Conservation (phyloP, 192 early-diverging fungal species). For the Coemansia sp. region DNA sequence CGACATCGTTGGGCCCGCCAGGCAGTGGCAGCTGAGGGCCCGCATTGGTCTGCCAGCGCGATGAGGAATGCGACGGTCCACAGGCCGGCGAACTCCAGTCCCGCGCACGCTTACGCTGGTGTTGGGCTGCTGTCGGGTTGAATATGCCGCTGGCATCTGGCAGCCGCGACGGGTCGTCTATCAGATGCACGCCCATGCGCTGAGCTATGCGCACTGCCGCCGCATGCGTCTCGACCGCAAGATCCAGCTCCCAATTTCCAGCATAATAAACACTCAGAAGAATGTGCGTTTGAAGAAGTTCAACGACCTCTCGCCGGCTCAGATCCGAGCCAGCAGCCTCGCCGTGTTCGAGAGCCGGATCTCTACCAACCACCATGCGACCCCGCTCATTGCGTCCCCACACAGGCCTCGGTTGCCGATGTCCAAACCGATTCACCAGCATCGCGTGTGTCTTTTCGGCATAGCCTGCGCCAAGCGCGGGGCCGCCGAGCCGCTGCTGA, state of each 20-base stretch:
- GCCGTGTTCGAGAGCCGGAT: conserved; percentile 15
- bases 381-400: conserved; percentile 32
- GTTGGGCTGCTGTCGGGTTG: conserved; percentile 23
- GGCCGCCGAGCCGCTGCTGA: conserved; percentile 7
- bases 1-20: conserved; percentile 25
- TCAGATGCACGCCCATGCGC: conserved; percentile 46
- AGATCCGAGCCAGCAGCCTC: conserved; percentile 13
- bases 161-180: conserved; percentile 38
- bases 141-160: conserved; percentile 46
- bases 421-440: conserved; percentile 40
- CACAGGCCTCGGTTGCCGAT: conserved; percentile 19
- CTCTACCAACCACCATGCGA: conserved; percentile 18
- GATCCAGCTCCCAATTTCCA: conserved; percentile 42
- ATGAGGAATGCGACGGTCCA: not conserved
- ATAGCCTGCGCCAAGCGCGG: conserved; percentile 30
- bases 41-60: conserved; percentile 14
- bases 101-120: conserved; percentile 41
- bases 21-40: conserved; percentile 16
- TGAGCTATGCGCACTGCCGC: conserved; percentile 47
- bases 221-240: conserved; percentile 44
- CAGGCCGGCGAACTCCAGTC: conserved; percentile 12
- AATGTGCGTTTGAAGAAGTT: conserved; percentile 46
- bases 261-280: conserved; percentile 50
- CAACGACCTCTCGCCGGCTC: conserved; percentile 39
- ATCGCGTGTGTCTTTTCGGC: conserved; percentile 53